A percentile compares a stretch with the other conserved stretches of the same genome.
Evolutionary conservation across 257 asterid species (phyloP).

Genomic region (Solanum pinnatisectum): DNA sequence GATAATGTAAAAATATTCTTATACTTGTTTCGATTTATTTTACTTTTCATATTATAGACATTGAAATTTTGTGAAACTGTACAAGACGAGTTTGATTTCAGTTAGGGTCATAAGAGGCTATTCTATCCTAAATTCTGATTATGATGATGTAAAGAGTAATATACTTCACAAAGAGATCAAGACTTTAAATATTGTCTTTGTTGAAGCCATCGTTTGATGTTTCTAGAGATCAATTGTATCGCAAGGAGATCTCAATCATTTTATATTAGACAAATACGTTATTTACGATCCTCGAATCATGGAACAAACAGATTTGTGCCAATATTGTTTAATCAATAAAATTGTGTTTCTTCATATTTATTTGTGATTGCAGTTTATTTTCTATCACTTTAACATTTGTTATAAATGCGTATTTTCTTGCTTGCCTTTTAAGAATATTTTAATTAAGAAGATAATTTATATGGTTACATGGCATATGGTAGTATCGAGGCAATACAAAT

Average conservation of each 20-base stretch:
- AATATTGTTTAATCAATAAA: not conserved
- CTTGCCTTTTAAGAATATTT: not conserved
- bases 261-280: not conserved
- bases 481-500: not conserved
- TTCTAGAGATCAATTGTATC: not conserved
- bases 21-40: not conserved
- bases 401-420: not conserved
- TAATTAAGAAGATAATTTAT: not conserved
- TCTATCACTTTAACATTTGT: not conserved
- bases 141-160: not conserved
- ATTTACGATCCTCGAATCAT: not conserved
- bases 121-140: not conserved
- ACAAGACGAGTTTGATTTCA: not conserved
- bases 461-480: not conserved
- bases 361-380: not conserved
- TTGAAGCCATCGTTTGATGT: not conserved
- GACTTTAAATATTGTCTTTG: not conserved
- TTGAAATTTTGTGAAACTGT: not conserved
- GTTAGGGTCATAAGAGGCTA: not conserved
- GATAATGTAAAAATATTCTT: not conserved
- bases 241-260: not conserved
- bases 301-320: not conserved
- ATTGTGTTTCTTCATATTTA: not conserved
- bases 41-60: not conserved
- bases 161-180: not conserved